Evolutionary conservation across 2,329 filamentous ascomycete species (phyloP), one percentile per base, ranked within the genome.

Genomic region (Claviceps purpurea): DNA sequence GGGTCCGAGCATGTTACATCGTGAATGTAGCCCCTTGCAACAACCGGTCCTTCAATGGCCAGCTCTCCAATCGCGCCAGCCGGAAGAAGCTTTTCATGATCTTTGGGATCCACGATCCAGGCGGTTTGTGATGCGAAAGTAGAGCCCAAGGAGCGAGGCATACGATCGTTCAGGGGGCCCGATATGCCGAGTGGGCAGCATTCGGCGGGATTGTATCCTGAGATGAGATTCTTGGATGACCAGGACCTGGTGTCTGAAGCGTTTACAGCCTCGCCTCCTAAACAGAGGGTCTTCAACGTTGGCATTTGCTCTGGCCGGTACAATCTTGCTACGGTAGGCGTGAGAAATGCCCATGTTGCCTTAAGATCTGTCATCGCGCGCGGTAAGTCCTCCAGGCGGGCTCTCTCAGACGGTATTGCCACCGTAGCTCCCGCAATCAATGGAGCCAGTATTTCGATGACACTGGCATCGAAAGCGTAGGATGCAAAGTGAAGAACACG

Each of bases 1-100:
- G 45, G 2, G 18, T 30, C n/a, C 8, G n/a, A 47, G n/a, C n/a
- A 47, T 41, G 38, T 5, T 71, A 62, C 73, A 13, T 50, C 74
- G 79, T 74, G 71, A 34, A 79, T 62, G 52, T 82, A 82, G 26
- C 76, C 76, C 16, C 72, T 67, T 24, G 74, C 76, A 24, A 82
- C 72, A 26, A 73, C 69, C 2, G 75, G 74, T 1, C 74, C 73
- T 54, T 72, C 48, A 3, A 50, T 34, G 5, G 43, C 38, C 34
- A 50, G 39, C 20, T 50, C 49, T 37, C 40, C 40, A 4, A 50
- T 20, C 16, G 39, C 49, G 4, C 40, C 49, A 10, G 39, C 8
- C 2, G 48, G 48, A 13, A 37, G 16, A 16, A 50, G 10, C 39
- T 37, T 43, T 13, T 14, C 18, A 13, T 43, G 16, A 16, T 50